Evolutionary conservation across 345 rosid species (phyloP).

Genomic region (Odontarrhena argentea): DNA sequence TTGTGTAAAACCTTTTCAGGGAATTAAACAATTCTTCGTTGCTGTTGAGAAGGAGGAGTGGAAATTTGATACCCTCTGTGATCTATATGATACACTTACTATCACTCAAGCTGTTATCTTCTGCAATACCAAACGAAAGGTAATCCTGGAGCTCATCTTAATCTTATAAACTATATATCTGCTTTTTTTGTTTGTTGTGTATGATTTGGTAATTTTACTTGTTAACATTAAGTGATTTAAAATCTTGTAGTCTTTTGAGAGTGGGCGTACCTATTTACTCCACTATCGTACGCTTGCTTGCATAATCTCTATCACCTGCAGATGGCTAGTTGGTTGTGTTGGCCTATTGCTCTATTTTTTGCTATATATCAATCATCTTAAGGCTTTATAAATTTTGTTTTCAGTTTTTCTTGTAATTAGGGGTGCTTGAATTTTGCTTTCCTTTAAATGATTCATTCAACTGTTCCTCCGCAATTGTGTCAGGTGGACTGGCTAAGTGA

Average conservation of each 20-base stretch:
- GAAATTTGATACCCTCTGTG: slow-evolving; percentile 97
- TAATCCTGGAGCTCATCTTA: slow-evolving; percentile 34
- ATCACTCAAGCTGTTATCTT: slow-evolving; percentile 96
- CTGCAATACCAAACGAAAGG: slow-evolving; percentile 98
- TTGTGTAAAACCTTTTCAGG: slow-evolving; percentile 48
- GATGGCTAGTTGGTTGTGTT: slow-evolving; percentile 3
- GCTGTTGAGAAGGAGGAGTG: slow-evolving; percentile 97
- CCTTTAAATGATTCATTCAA: background rate
- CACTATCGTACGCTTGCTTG: background rate
- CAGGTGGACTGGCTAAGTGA: slow-evolving; percentile 99
- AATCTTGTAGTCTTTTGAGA: background rate
- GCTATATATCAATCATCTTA: slow-evolving; percentile 11
- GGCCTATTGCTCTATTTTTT: background rate
- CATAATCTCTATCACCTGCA: slow-evolving; percentile 9
- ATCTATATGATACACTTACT: slow-evolving; percentile 93
- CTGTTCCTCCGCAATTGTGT: slow-evolving; percentile 14
- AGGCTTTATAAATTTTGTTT: slow-evolving; percentile 1
- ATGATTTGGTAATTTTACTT: slow-evolving; percentile 34
- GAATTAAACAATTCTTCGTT: slow-evolving; percentile 92
- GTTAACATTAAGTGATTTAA: background rate
- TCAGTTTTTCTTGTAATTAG: background rate
- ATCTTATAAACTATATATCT: background rate
- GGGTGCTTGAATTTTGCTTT: slow-evolving; percentile 3
- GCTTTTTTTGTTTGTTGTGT: slow-evolving; percentile 25
- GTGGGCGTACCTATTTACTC: background rate